phyloP scores from a whole-genome alignment of 2,329 filamentous ascomycete genomes.

The Macroventuria anomochaeta region DNA sequence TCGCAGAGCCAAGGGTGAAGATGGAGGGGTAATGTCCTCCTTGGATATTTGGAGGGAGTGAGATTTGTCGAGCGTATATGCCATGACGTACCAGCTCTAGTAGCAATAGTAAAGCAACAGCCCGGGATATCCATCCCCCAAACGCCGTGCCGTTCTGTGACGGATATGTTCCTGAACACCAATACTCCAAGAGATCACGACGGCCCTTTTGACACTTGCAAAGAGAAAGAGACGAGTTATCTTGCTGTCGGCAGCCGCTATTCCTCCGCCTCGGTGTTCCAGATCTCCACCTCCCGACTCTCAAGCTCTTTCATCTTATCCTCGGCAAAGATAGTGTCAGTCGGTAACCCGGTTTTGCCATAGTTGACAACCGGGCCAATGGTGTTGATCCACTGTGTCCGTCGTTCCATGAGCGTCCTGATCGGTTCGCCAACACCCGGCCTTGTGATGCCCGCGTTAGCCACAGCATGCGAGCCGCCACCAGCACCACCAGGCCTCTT shows the following conservation, averaged over 20 bases:
- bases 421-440: constrained; percentile 86
- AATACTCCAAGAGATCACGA: too few species aligned
- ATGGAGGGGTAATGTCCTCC: too few species aligned
- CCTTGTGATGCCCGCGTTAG: constrained; percentile 43
- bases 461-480: constrained; percentile 67
- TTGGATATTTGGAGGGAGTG: too few species aligned
- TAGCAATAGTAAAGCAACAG: neutral
- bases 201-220: too few species aligned
- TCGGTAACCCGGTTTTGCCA: constrained; percentile 77
- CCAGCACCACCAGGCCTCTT: constrained; percentile 79
- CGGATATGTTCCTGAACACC: neutral
- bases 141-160: neutral
- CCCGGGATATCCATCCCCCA: neutral
- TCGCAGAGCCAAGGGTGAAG: too few species aligned
- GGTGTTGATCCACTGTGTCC: constrained; percentile 85
- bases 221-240: too few species aligned
- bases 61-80: too few species aligned
- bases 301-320: constrained; percentile 75
- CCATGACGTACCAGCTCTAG: neutral
- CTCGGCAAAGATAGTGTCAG: constrained; percentile 77
- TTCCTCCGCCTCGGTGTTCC: constrained; percentile 77
- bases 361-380: constrained; percentile 91
- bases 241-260: too few species aligned
- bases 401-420: constrained; percentile 88
- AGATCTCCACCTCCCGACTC: constrained; percentile 77